Conservation (phyloP, 2,329 filamentous ascomycete genomes). For the Pseudogymnoascus sp. region DNA sequence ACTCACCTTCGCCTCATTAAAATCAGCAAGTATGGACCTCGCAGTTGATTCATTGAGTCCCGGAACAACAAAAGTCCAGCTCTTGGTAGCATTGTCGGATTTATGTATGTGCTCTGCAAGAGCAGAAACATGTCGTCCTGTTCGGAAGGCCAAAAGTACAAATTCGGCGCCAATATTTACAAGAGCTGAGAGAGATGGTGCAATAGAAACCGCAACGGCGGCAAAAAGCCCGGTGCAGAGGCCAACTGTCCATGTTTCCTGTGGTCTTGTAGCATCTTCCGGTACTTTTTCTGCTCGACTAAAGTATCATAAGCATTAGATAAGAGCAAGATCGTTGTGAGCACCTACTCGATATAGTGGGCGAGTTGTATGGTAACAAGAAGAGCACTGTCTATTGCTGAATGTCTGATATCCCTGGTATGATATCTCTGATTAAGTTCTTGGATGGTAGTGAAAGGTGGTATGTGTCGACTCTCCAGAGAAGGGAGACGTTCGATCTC, state of each 20-base stretch:
- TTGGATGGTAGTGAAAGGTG: constrained; percentile 53
- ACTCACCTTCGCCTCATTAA: constrained; percentile 48
- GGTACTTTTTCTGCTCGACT: constrained; percentile 49
- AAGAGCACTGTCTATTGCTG: constrained; percentile 57
- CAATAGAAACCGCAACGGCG: constrained; percentile 58
- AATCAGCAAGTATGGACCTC: constrained; percentile 44
- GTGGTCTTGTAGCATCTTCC: constrained; percentile 42
- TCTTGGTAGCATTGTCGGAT: constrained; percentile 40
- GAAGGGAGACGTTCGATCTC: constrained; percentile 52
- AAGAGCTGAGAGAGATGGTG: constrained; percentile 53
- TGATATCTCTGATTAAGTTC: constrained; percentile 61
- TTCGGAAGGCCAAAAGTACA: constrained; percentile 59
- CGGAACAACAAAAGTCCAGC: constrained; percentile 62
- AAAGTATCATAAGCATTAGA: background rate
- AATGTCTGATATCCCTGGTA: constrained; percentile 47
- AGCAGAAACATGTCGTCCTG: constrained; percentile 48
- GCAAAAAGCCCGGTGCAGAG: constrained; percentile 64
- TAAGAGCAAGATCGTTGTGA: background rate
- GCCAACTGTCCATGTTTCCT: constrained; percentile 51
- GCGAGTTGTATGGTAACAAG: constrained; percentile 58
- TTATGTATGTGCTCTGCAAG: constrained; percentile 35
- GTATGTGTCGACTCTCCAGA: constrained; percentile 50
- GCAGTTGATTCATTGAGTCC: constrained; percentile 45
- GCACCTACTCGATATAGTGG: constrained; percentile 60
- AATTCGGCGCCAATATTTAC: constrained; percentile 56